Base-by-base conservation (phyloP, 176 grass and related monocot genomes). In the sorghum (Sorghum bicolor) region DNA sequence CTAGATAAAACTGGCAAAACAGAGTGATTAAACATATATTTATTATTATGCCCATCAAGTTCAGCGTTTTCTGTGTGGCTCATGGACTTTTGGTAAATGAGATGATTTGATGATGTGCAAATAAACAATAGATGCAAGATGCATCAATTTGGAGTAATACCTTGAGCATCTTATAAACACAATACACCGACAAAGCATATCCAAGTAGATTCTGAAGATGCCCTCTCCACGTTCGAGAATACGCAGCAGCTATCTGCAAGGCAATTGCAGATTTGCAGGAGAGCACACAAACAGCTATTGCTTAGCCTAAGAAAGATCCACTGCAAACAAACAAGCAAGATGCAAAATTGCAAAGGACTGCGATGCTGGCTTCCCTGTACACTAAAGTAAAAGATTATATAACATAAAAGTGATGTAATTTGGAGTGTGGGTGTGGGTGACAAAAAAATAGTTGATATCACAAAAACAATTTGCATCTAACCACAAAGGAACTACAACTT, bases 161-260 rank as follows among this genome's bases (percentile, higher is more conserved):
- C 96, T 99, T 99, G 61, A 99, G 85, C 93, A 99, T 99, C 81
- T 99, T 99, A 92, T 96, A 99, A 84, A 99, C 91, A 92, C 93
- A 99, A 78, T 94, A 99, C 30, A 99, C 83, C 57, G 96, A 96
- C 71, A 99, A 88, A 61, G 96, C 96, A 81, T 99, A 96, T 83
- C 96, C 96, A 81, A 99, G 90, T 70, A 99, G 88, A 92, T 99
- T 99, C 85, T 99, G 93, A 77, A 96, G 86, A 89, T 99, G 96
- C 15, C 96, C 96, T 89, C 93, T 95, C 96, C 96, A 99, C 9
- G 96, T 99, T 74, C 93, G 83, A 80, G 93, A 99, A 89, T 87
- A 99, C 6, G 89, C 79, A 80, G 96, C 93, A 85, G 96, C 93
- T 86, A 99, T 87, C 96, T 99, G 81, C 71, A 86, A 86, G 69